Percentiles rank a stretch among this genome's conserved stretches.
phyloP scores from a whole-genome alignment of 768 basidiomycete species.

The Termitomyces sp. region DNA sequence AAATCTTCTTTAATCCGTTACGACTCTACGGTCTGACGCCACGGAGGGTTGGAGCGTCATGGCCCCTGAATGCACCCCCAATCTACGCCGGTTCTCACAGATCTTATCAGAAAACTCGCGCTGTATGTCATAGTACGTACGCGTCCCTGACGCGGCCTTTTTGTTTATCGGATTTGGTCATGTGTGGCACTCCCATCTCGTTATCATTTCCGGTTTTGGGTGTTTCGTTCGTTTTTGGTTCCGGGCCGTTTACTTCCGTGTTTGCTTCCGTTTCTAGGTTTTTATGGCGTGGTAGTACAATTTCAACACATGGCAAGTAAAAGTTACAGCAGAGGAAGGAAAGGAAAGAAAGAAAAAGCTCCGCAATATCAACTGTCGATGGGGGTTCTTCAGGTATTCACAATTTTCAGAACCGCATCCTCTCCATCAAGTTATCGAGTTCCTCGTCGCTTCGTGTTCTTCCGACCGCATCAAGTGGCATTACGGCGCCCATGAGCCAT shows the following conservation, averaged over 20 bases:
- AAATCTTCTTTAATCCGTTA: too few species aligned
- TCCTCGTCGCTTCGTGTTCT: conserved; percentile 22
- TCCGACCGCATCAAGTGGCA: conserved; percentile 34
- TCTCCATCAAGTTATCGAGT: conserved; percentile 28
- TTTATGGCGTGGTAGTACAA: background rate
- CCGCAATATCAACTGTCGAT: too few species aligned
- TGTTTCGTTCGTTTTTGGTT: conserved; percentile 3
- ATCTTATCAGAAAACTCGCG: background rate
- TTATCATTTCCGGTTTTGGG: background rate
- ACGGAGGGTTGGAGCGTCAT: too few species aligned
- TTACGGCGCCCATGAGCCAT: conserved; percentile 38
- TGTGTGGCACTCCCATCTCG: conserved; percentile 5
- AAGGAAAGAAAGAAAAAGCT: background rate
- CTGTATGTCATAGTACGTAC: background rate
- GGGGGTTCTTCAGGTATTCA: background rate
- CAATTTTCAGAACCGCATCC: conserved; percentile 17
- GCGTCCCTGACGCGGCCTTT: background rate
- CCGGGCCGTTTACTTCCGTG: conserved; percentile 26
- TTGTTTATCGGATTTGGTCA: conserved; percentile 9
- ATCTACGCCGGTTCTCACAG: background rate
- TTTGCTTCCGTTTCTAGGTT: conserved; percentile 25
- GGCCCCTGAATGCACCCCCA: background rate
- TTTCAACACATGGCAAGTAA: background rate
- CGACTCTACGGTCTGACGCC: too few species aligned
- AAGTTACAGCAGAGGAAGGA: background rate